Conservation (phyloP, 306 rosid species). For the Hippophae rhamnoides region DNA sequence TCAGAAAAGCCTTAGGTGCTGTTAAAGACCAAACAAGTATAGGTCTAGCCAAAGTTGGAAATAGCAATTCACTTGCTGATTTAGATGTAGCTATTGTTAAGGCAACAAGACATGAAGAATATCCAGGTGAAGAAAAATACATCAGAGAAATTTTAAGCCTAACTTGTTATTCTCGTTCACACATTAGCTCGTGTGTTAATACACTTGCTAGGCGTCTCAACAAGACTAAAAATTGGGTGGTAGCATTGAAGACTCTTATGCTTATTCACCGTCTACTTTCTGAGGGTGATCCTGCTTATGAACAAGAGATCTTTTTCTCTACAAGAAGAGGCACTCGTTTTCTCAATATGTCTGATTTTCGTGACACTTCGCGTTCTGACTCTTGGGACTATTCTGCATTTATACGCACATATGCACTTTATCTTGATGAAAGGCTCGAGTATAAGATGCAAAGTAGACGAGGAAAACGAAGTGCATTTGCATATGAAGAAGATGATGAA, state of each 20-base stretch:
- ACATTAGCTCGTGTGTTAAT: slow-evolving; percentile 57
- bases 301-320: slow-evolving; percentile 84
- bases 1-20: slow-evolving; percentile 77
- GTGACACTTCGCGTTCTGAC: slow-evolving; percentile 36
- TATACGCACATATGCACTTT: slow-evolving; percentile 69
- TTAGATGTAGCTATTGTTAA: slow-evolving; percentile 90
- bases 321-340: slow-evolving; percentile 83
- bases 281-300: slow-evolving; percentile 94
- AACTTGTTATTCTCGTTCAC: slow-evolving; percentile 71
- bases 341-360: slow-evolving; percentile 83
- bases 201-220: slow-evolving; percentile 66
- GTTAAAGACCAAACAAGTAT: slow-evolving; percentile 94
- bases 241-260: slow-evolving; percentile 62
- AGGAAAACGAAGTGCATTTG: slow-evolving; percentile 45
- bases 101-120: slow-evolving; percentile 78
- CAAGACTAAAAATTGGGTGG: slow-evolving; percentile 79
- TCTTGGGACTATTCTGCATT: slow-evolving; percentile 81
- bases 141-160: slow-evolving; percentile 73
- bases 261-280: slow-evolving; percentile 57
- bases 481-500: slow-evolving; percentile 39
- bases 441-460: slow-evolving; percentile 78
- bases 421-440: slow-evolving; percentile 79
- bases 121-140: slow-evolving; percentile 70
- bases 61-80: slow-evolving; percentile 72
- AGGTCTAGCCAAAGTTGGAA: slow-evolving; percentile 83